Conservation (phyloP, 352 stramenopile species). For the Elongisporangium anandrum region DNA sequence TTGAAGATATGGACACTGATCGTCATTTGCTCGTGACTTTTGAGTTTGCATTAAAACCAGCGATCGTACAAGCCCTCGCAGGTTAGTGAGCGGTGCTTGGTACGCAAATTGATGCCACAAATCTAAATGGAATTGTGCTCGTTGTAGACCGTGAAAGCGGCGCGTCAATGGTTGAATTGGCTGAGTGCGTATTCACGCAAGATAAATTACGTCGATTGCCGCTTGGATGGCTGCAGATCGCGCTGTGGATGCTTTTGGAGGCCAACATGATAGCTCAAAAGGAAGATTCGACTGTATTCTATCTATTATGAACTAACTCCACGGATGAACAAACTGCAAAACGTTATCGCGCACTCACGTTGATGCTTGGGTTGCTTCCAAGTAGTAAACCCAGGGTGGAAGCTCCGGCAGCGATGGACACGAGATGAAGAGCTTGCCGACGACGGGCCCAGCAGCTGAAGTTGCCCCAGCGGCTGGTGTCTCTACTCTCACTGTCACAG, state of each 20-base stretch:
- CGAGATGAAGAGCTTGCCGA: constrained; percentile 78
- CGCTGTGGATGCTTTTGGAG: constrained; percentile 26
- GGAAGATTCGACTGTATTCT: constrained; percentile 35
- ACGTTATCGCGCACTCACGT: background rate
- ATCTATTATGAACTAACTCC: constrained; percentile 4
- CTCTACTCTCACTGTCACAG: constrained; percentile 63
- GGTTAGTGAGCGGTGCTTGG: constrained; percentile 29
- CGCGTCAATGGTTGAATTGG: constrained; percentile 36
- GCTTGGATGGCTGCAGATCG: constrained; percentile 44
- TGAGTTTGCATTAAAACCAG: constrained; percentile 34
- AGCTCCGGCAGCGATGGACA: constrained; percentile 65
- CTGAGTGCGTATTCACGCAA: constrained; percentile 43
- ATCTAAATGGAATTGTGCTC: no score
- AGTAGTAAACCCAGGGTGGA: constrained; percentile 86
- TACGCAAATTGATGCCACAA: no score
- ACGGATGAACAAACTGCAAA: background rate
- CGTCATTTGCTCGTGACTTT: constrained; percentile 54
- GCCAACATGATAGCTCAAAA: constrained; percentile 20
- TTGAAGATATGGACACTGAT: constrained; percentile 52
- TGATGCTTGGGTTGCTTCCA: constrained; percentile 31
- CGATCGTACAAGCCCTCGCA: constrained; percentile 30
- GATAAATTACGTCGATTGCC: constrained; percentile 40
- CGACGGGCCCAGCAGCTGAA: constrained; percentile 14
- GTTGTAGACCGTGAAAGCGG: constrained; percentile 27
- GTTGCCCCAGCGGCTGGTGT: constrained; percentile 4